Evolutionary conservation across 2,329 filamentous ascomycete species (phyloP).

Genomic region (Ceratocystis huliohia): DNA sequence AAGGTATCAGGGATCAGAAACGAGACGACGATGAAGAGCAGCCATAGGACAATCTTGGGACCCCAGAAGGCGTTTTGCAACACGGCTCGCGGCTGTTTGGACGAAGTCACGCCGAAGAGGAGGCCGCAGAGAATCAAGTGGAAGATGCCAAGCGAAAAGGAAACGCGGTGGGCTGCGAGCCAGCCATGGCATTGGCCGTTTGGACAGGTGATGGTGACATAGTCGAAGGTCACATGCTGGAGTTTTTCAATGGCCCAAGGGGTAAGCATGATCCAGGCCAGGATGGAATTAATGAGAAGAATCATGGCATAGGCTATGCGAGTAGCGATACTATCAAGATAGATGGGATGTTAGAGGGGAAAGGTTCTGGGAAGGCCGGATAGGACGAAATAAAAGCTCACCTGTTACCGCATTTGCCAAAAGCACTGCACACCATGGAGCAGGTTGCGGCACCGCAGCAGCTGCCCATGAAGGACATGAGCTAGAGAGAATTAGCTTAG

Average conservation of each 20-base stretch:
- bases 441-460: conserved; percentile 96
- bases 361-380: not conserved
- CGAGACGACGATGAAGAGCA: conserved; percentile 73
- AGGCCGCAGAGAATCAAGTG: conserved; percentile 76
- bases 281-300: conserved; percentile 87
- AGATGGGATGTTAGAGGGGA: conserved; percentile 22
- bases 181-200: conserved; percentile 89
- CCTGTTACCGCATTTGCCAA: conserved; percentile 95
- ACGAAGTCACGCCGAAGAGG: conserved; percentile 73
- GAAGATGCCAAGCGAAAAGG: conserved; percentile 91
- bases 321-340: conserved; percentile 63
- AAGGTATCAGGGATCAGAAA: conserved; percentile 94
- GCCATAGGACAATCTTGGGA: conserved; percentile 83
- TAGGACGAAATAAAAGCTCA: conserved; percentile 28
- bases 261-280: conserved; percentile 98
- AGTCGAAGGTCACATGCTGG: conserved; percentile 81
- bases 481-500: conserved; percentile 32
- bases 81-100: conserved; percentile 72
- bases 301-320: conserved; percentile 93
- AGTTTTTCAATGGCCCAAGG: conserved; percentile 96
- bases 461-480: conserved; percentile 68
- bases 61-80: conserved; percentile 99
- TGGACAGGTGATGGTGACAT: conserved; percentile 87
- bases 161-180: conserved; percentile 93
- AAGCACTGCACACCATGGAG: conserved; percentile 88